Percentiles rank a stretch among this genome's conserved stretches.
These are phyloP conservation scores for Maudiozyma barnettii DNA, from an alignment of 805 yeast genomes.

Conservation along the genomic window DNA sequence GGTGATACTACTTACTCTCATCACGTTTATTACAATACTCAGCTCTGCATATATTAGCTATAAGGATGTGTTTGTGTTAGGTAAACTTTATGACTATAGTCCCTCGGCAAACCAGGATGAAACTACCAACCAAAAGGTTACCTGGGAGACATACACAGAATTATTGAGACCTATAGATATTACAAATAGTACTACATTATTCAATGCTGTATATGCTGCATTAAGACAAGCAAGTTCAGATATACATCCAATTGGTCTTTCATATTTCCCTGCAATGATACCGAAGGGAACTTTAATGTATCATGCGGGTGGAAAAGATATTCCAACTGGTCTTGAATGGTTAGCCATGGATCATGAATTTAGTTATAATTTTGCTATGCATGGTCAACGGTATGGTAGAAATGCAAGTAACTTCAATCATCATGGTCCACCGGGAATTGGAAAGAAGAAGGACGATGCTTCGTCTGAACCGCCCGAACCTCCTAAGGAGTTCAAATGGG, in stretches of 20 bases:
- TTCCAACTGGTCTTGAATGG: constrained; percentile 50
- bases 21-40: not conserved
- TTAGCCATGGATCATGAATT: constrained; percentile 56
- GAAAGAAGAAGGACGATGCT: not conserved
- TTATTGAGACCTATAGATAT: constrained; percentile 31
- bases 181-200: constrained; percentile 44
- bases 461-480: not conserved
- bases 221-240: constrained; percentile 43
- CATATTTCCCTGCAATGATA: constrained; percentile 49
- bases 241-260: constrained; percentile 46
- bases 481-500: not conserved
- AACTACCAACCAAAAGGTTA: not conserved
- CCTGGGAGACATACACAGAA: constrained; percentile 18
- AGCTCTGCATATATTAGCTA: not conserved
- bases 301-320: constrained; percentile 39
- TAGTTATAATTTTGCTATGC: constrained; percentile 39
- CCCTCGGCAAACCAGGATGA: not conserved
- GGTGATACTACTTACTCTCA: not conserved
- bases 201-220: constrained; percentile 46
- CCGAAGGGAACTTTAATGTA: constrained; percentile 51
- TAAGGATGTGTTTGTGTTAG: not conserved
- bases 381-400: constrained; percentile 17
- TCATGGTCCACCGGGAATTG: constrained; percentile 3
- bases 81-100: not conserved
- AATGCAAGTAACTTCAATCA: constrained; percentile 5